Conservation (phyloP, 2,329 filamentous ascomycete genomes). For the Ascochyta clinopodiicola region DNA sequence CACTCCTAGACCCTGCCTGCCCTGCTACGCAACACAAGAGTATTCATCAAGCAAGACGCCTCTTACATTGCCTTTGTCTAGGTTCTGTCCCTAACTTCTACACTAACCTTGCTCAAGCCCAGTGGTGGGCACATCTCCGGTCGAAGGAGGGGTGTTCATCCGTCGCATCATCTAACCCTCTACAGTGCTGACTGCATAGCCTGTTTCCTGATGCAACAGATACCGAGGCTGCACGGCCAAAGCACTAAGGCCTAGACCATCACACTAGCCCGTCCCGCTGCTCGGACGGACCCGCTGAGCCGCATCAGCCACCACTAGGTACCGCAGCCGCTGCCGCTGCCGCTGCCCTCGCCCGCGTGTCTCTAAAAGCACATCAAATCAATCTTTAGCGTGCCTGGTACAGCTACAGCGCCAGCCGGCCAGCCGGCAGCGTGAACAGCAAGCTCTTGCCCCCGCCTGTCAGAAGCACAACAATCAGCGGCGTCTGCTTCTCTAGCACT, state of each 20-base stretch:
- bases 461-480: slow-evolving; percentile 26
- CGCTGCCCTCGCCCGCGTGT: no score
- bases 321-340: no score
- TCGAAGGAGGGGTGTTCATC: neutral
- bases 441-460: slow-evolving; percentile 10
- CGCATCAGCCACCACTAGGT: no score
- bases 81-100: neutral
- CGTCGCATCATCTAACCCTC: neutral
- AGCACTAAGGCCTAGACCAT: no score
- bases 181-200: neutral
- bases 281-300: no score
- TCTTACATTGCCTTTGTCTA: neutral
- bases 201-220: neutral
- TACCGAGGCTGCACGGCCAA: no score
- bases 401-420: no score
- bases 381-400: no score
- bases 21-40: neutral
- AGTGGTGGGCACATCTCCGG: neutral
- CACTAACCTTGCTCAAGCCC: neutral
- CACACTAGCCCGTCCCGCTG: no score
- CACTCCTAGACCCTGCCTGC: neutral
- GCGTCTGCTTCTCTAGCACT: slow-evolving; percentile 21
- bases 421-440: slow-evolving; percentile 26
- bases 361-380: no score
- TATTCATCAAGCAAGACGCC: neutral